Evolutionary conservation across 2,329 filamentous ascomycete genomes (phyloP).

Genomic region (Capronia americana): DNA sequence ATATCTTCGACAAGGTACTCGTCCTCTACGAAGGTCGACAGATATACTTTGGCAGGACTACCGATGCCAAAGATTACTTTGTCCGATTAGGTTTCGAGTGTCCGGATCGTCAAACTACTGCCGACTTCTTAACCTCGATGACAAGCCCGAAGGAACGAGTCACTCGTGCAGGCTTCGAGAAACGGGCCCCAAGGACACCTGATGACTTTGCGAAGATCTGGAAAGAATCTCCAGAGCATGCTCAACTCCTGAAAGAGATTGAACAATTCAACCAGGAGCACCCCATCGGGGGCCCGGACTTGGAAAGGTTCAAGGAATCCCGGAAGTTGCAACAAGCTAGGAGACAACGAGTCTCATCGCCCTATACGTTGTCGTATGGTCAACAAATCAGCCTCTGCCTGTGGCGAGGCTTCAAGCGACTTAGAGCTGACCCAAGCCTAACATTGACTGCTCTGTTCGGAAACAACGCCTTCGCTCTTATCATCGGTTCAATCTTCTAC

Average conservation of each 20-base stretch:
- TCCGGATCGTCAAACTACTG: conserved; percentile 71
- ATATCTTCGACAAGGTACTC: conserved; percentile 75
- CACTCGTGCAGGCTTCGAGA: conserved; percentile 65
- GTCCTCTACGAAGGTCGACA: conserved; percentile 78
- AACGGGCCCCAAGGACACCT: conserved; percentile 68
- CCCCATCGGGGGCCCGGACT: conserved; percentile 51
- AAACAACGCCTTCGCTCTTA: conserved; percentile 65
- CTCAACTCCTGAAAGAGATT: conserved; percentile 51
- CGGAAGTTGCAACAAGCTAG: conserved; percentile 53
- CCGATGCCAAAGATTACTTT: conserved; percentile 69
- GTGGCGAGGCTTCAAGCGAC: conserved; percentile 67
- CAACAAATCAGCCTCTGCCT: conserved; percentile 65
- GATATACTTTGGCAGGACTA: conserved; percentile 75
- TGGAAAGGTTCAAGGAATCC: conserved; percentile 51
- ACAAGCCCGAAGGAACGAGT: conserved; percentile 69
- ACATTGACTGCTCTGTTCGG: conserved; percentile 68
- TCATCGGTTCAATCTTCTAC: conserved; percentile 72
- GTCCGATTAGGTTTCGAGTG: conserved; percentile 73
- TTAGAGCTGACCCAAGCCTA: conserved; percentile 69
- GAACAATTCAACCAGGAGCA: conserved; percentile 52
- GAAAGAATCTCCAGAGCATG: conserved; percentile 60
- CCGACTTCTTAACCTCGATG: conserved; percentile 74
- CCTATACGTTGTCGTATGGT: conserved; percentile 62
- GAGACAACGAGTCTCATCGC: conserved; percentile 57
- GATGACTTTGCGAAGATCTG: conserved; percentile 70